phyloP scores from a whole-genome alignment of 768 basidiomycete genomes.

The Phylloporus sp. region DNA sequence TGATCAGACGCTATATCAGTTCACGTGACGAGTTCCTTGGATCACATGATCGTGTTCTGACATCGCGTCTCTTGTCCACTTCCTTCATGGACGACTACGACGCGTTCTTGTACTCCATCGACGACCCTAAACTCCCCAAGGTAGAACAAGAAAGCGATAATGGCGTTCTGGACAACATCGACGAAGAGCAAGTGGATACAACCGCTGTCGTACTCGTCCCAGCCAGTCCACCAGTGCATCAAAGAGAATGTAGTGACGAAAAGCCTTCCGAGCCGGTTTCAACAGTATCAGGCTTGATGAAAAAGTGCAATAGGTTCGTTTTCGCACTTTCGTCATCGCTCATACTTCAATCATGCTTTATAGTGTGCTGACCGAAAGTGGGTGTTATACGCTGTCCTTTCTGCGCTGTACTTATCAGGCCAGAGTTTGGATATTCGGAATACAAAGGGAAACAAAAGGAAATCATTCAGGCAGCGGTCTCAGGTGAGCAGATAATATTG shows the following conservation, averaged over 20 bases:
- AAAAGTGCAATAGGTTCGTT: slow-evolving; percentile 16
- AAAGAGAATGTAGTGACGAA: not conserved
- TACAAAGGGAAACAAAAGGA: slow-evolving; percentile 80
- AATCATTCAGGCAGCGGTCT: slow-evolving; percentile 66
- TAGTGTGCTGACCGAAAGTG: slow-evolving; percentile 27
- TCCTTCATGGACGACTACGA: slow-evolving; percentile 24
- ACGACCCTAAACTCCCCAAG: slow-evolving; percentile 10
- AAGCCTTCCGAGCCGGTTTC: not conserved
- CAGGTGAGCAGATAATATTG: slow-evolving; percentile 39
- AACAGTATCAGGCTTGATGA: not conserved
- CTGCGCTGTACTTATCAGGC: not conserved
- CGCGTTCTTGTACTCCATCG: slow-evolving; percentile 20
- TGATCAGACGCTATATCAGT: no score
- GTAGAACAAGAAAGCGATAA: slow-evolving; percentile 16
- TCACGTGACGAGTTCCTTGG: not conserved
- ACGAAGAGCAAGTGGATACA: slow-evolving; percentile 13
- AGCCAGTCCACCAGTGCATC: slow-evolving; percentile 8
- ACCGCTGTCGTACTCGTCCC: slow-evolving; percentile 15
- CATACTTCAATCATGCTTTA: not conserved
- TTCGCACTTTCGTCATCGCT: not conserved
- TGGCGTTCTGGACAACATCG: slow-evolving; percentile 21
- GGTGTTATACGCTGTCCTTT: not conserved
- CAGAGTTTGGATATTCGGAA: slow-evolving; percentile 64
- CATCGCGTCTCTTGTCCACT: slow-evolving; percentile 2
- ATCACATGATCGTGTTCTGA: not conserved